Percentiles rank a stretch among this genome's conserved stretches.
Evolutionary conservation across 106 monocot species (phyloP).

Genomic region (Chionographis japonica): DNA sequence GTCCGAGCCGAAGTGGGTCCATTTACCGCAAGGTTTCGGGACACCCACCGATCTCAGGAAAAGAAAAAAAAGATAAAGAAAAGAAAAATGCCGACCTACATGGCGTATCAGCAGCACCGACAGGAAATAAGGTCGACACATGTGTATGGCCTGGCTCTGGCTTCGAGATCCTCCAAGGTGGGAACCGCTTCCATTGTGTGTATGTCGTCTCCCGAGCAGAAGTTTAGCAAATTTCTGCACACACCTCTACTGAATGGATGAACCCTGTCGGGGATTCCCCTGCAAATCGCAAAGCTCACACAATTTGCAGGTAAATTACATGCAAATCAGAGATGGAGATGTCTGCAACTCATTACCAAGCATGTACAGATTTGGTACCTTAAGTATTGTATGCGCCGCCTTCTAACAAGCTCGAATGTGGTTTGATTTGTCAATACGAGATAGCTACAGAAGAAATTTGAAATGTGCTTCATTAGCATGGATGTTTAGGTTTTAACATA

Average conservation of each 20-base stretch:
- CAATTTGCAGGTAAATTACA: neutral
- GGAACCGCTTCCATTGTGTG: constrained; percentile 66
- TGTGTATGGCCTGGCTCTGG: constrained; percentile 49
- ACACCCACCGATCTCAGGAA: no score
- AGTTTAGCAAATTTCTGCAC: constrained; percentile 49
- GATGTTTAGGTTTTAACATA: no score
- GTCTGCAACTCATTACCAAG: neutral
- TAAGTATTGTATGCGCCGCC: constrained; percentile 68
- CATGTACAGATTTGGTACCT: constrained; percentile 23
- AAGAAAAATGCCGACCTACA: neutral
- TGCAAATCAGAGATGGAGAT: no score
- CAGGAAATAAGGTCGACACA: constrained; percentile 60
- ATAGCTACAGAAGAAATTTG: constrained; percentile 32
- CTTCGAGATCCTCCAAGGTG: constrained; percentile 58
- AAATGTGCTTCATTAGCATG: no score
- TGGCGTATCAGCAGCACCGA: constrained; percentile 55
- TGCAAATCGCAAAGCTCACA: constrained; percentile 17
- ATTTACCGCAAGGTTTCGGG: no score
- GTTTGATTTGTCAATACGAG: constrained; percentile 90
- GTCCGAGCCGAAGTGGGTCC: no score
- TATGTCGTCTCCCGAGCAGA: constrained; percentile 45
- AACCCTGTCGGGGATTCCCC: constrained; percentile 62
- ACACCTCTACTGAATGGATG: constrained; percentile 81
- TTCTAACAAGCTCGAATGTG: constrained; percentile 89
- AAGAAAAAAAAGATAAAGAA: neutral